Evolutionary conservation across 1,284 basidiomycete genomes (phyloP).

Genomic region (Pascua sp.): DNA sequence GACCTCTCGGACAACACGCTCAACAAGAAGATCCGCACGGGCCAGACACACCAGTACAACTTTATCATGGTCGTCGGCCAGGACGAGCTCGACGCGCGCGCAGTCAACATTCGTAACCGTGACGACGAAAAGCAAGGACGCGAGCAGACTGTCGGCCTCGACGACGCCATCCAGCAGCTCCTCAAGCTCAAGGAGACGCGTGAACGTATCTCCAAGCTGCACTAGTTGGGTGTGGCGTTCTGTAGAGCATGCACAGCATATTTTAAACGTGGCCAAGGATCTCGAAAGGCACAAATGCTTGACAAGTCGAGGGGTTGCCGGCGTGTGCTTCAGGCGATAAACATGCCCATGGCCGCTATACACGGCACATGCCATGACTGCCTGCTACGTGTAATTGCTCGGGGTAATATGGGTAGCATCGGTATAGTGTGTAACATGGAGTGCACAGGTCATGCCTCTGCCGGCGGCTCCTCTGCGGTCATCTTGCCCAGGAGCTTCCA

Average conservation of each 20-base stretch:
- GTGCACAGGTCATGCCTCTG: conserved; percentile 13
- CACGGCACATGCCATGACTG: no score
- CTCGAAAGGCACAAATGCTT: no score
- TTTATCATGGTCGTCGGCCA: conserved; percentile 93
- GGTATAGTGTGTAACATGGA: no score
- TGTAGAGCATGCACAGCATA: background rate
- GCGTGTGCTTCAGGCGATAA: no score
- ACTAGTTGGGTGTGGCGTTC: background rate
- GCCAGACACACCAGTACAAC: conserved; percentile 91
- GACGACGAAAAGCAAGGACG: conserved; percentile 63
- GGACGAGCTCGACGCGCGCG: conserved; percentile 75
- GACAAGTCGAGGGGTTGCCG: no score
- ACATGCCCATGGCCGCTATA: no score
- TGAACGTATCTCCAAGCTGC: conserved; percentile 28
- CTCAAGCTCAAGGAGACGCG: conserved; percentile 36
- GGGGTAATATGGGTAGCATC: no score
- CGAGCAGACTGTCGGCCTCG: conserved; percentile 45
- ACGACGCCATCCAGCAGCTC: conserved; percentile 39
- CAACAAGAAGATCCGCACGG: conserved; percentile 93
- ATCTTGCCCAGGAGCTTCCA: conserved; percentile 49
- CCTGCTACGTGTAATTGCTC: no score
- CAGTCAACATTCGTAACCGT: conserved; percentile 92
- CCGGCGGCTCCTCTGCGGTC: conserved; percentile 46
- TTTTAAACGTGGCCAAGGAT: background rate
- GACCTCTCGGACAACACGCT: conserved; percentile 91